Base-by-base conservation (phyloP, 148 eudicot species). In the Chenopodium suecicum region DNA sequence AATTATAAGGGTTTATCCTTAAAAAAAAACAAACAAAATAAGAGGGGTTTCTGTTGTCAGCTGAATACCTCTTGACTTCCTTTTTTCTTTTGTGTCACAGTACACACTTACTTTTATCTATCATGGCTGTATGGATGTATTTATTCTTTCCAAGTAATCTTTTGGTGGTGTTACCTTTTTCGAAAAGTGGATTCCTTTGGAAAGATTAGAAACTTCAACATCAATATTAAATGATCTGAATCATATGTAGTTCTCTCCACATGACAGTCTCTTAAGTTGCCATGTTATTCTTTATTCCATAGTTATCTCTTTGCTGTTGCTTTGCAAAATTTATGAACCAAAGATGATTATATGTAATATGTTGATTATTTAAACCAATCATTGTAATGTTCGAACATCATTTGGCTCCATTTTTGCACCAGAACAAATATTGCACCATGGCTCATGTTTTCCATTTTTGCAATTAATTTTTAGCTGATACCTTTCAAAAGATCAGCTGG, bases 121-220 rank as follows among this genome's bases (percentile, higher is more conserved):
- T 27, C 29, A 27, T 27, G 1, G 29, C 29, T 0, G 29, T 78
- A 44, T 78, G 60, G 23, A 17, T 65, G 29, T 69, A 67, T 25
- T 78, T 64, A 78, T 68, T 69, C 81, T 75, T 52, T 68, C 69
- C 6, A 4, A 41, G 60, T 5, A 31, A 25, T 27, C 56, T 32
- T 31, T 11, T 67, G 41, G 34, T 41, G 1, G 58, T 64, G 67
- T 68, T 32, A 27, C 4, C 4, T 44, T 34, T 32, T 3, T 12
- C 7, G 17, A 13, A 65, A 78, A 78, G 44, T 68, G 60, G 47
- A 69, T 78, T 50, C 74, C 52, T 63, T 77, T 65, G 31, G 29
- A 52, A 44, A 9, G 58, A 77, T 23, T 31, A 25, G 58, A 66
- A 23, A 16, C 54, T 78, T 64, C n/a, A 14, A 25, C 68, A 29